A percentile compares a stretch with the other conserved stretches of the same genome.
These are phyloP conservation scores for Rasamsonia emersonii DNA, from an alignment of 2,329 filamentous ascomycete species.

Conservation along the genomic window DNA sequence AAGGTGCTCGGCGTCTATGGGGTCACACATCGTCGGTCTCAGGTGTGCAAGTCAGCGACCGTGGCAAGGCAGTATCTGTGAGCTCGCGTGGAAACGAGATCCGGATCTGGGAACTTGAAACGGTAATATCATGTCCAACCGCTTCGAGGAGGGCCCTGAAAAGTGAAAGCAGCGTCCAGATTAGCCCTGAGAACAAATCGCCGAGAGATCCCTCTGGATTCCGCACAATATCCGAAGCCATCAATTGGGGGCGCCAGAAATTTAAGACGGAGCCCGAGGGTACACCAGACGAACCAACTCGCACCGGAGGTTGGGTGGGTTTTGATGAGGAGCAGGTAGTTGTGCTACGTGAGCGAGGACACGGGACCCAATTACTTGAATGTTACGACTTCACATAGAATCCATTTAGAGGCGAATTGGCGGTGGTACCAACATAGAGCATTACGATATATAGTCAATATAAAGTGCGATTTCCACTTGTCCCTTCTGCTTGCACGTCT, in stretches of 20 bases:
- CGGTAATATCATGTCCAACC: slow-evolving; percentile 45
- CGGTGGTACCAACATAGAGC: no score
- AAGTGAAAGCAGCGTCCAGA: slow-evolving; percentile 46
- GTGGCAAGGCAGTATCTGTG: slow-evolving; percentile 84
- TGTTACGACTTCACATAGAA: slow-evolving; percentile 76
- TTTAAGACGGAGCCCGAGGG: slow-evolving; percentile 26
- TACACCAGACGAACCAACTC: slow-evolving; percentile 32
- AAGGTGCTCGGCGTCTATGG: slow-evolving; percentile 69
- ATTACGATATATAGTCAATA: no score
- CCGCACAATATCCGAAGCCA: slow-evolving; percentile 13
- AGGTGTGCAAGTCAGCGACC: slow-evolving; percentile 71
- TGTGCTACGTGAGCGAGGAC: slow-evolving; percentile 62
- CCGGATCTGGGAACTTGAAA: slow-evolving; percentile 84
- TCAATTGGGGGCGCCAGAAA: slow-evolving; percentile 18
- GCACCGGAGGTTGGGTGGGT: slow-evolving; percentile 60
- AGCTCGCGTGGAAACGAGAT: slow-evolving; percentile 70
- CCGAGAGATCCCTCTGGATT: slow-evolving; percentile 11
- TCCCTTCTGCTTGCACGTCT: no score
- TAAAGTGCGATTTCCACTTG: no score
- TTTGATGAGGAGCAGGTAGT: slow-evolving; percentile 93
- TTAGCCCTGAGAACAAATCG: slow-evolving; percentile 35
- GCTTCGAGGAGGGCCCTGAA: slow-evolving; percentile 33
- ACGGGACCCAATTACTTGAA: slow-evolving; percentile 63
- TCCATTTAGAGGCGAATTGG: background rate
- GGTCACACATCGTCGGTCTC: slow-evolving; percentile 87